A percentile compares a stretch with the other conserved stretches of the same genome.
Evolutionary conservation across 495 filamentous ascomycete species (phyloP).

Genomic region (Xylaria flabelliformis): DNA sequence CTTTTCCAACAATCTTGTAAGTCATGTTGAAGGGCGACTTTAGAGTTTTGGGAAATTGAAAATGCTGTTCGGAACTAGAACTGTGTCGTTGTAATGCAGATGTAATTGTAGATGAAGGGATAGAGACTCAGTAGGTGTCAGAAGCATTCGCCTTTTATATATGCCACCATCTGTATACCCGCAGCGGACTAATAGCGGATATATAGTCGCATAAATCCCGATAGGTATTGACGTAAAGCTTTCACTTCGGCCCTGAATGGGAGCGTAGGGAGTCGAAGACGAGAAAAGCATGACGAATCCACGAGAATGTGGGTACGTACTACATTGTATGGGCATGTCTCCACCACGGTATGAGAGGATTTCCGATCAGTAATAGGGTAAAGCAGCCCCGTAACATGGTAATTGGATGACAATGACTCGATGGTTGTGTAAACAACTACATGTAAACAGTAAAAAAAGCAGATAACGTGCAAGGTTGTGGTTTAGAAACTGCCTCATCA

Average conservation of each 20-base stretch:
- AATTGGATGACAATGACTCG: not conserved
- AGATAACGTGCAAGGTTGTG: not conserved
- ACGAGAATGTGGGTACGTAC: not conserved
- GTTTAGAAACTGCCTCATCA: not conserved
- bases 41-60: not conserved
- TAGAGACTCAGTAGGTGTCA: not conserved
- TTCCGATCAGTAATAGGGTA: not conserved
- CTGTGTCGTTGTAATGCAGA: not conserved
- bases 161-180: not conserved
- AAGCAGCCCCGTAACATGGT: not conserved
- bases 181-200: not conserved
- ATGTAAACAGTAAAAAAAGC: not conserved
- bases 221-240: not conserved
- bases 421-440: not conserved
- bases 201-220: not conserved
- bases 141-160: conserved; percentile 2
- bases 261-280: too few species aligned
- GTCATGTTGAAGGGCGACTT: not conserved
- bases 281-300: not conserved
- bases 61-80: not conserved
- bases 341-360: not conserved
- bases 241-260: not conserved
- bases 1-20: conserved; percentile 44
- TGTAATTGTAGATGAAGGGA: not conserved
- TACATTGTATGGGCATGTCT: not conserved